Evolutionary conservation across 345 rosid genomes (phyloP).

Genomic region (Melastoma malabathricum): DNA sequence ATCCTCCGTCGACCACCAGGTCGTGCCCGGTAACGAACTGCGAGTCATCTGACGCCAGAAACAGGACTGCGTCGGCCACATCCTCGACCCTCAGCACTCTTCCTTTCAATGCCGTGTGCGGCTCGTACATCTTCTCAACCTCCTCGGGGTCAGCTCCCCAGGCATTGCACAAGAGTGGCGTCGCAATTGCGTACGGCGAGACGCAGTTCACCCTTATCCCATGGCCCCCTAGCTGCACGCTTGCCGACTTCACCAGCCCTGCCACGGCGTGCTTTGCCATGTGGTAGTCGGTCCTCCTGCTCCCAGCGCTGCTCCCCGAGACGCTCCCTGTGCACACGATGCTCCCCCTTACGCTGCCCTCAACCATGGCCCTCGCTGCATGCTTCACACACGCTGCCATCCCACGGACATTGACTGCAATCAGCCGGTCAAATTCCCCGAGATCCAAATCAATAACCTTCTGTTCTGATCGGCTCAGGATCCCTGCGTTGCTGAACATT

Average conservation of each 20-base stretch:
- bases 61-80: constrained; percentile 15
- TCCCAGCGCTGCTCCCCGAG: constrained; percentile 3
- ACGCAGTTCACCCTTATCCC: constrained; percentile 19
- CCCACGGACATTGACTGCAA: constrained; percentile 14
- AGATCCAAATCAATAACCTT: constrained; percentile 14
- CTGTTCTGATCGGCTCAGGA: constrained; percentile 7
- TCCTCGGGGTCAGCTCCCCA: constrained; percentile 5
- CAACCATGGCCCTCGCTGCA: constrained; percentile 20
- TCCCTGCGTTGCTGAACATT: constrained; percentile 19
- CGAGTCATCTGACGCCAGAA: constrained; percentile 15
- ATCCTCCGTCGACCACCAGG: constrained; percentile 13
- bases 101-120: constrained; percentile 3
- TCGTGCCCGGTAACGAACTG: constrained; percentile 11
- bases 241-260: constrained; percentile 14
- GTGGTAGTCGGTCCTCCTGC: constrained; percentile 6
- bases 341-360: constrained; percentile 12
- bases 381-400: constrained; percentile 16
- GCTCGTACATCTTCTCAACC: constrained; percentile 7
- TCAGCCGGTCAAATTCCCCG: constrained; percentile 5
- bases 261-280: constrained; percentile 21
- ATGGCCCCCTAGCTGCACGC: constrained; percentile 13
- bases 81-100: constrained; percentile 9
- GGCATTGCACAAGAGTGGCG: constrained; percentile 7
- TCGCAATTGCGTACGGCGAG: constrained; percentile 11
- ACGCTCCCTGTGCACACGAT: constrained; percentile 17